A percentile compares a stretch with the other conserved stretches of the same genome.
Conservation (phyloP, 2,329 filamentous ascomycete species). For the Botrytis paeoniae region DNA sequence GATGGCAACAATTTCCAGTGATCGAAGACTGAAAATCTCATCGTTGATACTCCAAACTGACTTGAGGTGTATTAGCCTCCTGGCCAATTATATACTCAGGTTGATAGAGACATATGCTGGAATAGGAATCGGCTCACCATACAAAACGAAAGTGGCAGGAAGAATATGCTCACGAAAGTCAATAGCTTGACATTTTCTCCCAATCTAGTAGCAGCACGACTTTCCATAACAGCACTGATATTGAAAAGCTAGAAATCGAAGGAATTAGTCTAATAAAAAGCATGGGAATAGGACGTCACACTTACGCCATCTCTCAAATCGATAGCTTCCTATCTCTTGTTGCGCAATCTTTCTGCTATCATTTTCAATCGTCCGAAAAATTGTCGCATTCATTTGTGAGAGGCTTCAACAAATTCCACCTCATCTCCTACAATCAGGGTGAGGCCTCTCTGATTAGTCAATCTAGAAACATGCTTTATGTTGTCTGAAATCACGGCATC, state of each 20-base stretch:
- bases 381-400: not conserved
- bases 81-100: not conserved
- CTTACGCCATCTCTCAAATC: not conserved
- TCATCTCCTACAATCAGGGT: not conserved
- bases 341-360: not conserved
- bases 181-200: constrained; percentile 40
- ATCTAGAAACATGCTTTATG: not conserved
- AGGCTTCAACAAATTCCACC: not conserved
- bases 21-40: not conserved
- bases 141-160: constrained; percentile 39
- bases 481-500: not conserved
- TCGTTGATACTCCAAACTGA: not conserved
- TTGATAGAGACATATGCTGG: not conserved
- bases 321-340: not conserved
- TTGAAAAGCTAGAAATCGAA: constrained; percentile 30
- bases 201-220: constrained; percentile 33
- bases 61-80: not conserved
- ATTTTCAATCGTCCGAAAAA: not conserved
- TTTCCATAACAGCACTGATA: constrained; percentile 34
- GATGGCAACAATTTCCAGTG: not conserved
- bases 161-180: constrained; percentile 42
- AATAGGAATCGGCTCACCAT: constrained; percentile 7
- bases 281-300: not conserved
- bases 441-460: not conserved
- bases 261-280: not conserved